Evolutionary conservation across 768 basidiomycete genomes (phyloP), one percentile per base, ranked within the genome.

Genomic region (Russula virescens): DNA sequence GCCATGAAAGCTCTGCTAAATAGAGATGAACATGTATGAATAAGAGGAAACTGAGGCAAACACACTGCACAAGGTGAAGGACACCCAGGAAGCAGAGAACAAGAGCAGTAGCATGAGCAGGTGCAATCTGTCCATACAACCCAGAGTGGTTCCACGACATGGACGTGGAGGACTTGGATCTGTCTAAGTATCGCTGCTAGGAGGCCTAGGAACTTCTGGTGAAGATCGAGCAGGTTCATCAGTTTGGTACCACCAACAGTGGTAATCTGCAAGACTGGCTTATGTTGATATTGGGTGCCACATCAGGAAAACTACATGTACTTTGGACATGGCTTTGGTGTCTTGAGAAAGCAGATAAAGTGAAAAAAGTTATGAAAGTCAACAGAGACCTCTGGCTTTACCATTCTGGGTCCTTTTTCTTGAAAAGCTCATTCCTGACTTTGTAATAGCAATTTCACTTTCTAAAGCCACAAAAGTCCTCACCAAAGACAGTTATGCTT

Each of bases 1-100:
- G 94, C 1, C 83, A 80, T 0, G 97, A 99, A 71, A 78, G 87
- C 1, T 99, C 98, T 71, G 90, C 92, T 0, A 78, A 82, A 53
- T 99, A 97, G 97, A 98, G 98, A 77, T 88, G 87, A 79, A 98
- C 89, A 43, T 79, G 97, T 43, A 81, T 94, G 85, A 84, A 94
- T 79, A 98, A 98, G 84, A 98, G 74, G 79, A 84, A 46, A 96
- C 94, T 8, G 95, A 98, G 71, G 76, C 80, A 51, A 93, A 98
- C 59, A 92, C 85, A 0, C 16, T 86, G 64, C 83, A 82, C 68
- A 93, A 90, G 73, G 81, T 91, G 26, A 97, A 97, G 76, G 87
- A 91, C 55, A 70, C 83, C 7, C 88, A 92, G 66, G 81, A 80
- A 68, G 83, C 87, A 2, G 94, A 94, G 3, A 96, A 95, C 62